Percentiles rank a stretch among this genome's conserved stretches.
These are phyloP conservation scores for Paxillus involutus DNA, from an alignment of 768 basidiomycete species.

Conservation along the genomic window DNA sequence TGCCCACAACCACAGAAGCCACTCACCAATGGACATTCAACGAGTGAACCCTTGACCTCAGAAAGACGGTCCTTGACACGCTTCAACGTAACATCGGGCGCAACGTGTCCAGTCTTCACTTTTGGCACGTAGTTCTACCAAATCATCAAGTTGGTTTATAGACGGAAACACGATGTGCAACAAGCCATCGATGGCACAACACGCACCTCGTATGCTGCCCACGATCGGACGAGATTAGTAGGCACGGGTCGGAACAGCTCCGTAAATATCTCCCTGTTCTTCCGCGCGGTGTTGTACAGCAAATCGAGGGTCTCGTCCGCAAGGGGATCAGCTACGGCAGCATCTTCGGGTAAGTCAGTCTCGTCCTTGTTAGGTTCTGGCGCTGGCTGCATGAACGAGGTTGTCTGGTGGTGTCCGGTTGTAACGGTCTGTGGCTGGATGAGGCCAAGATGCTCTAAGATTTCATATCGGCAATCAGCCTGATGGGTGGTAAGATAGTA, in stretches of 20 bases:
- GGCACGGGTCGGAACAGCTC: constrained; percentile 88
- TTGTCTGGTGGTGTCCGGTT: constrained; percentile 38
- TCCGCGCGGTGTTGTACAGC: constrained; percentile 70
- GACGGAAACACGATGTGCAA: not conserved
- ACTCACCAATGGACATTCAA: constrained; percentile 72
- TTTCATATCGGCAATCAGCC: constrained; percentile 7
- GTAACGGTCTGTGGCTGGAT: constrained; percentile 64
- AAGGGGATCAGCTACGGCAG: constrained; percentile 76
- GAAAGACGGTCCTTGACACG: constrained; percentile 76
- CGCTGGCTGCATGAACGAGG: constrained; percentile 76
- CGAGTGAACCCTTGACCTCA: constrained; percentile 68
- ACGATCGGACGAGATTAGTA: constrained; percentile 75
- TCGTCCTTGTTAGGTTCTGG: constrained; percentile 72
- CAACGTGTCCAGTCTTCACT: constrained; percentile 79
- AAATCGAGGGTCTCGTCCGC: constrained; percentile 55
- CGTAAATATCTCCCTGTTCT: constrained; percentile 83
- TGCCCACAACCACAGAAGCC: not conserved
- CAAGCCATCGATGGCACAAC: constrained; percentile 19
- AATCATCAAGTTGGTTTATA: constrained; percentile 5
- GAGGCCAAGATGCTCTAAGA: constrained; percentile 82
- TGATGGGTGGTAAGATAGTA: not conserved
- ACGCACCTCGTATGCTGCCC: constrained; percentile 74
- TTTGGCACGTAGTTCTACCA: constrained; percentile 73
- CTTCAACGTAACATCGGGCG: constrained; percentile 59
- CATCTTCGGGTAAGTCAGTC: constrained; percentile 55